Conservation (phyloP, 352 stramenopile genomes). For the Elongisporangium senticosum region DNA sequence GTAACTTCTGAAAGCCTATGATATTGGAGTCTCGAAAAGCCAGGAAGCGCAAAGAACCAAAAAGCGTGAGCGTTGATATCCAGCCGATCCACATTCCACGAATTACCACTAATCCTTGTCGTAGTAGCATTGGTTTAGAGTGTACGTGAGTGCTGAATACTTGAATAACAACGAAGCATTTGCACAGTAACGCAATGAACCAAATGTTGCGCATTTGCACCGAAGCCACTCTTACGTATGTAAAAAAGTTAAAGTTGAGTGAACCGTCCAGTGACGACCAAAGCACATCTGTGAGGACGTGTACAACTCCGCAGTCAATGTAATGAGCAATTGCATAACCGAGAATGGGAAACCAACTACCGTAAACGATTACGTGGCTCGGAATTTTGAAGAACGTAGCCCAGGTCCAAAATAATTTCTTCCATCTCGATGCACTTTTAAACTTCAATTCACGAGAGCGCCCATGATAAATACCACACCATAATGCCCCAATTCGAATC, state of each 20-base stretch:
- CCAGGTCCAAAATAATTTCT: not conserved
- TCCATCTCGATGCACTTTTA: not conserved
- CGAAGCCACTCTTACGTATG: constrained; percentile 21
- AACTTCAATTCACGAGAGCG: constrained; percentile 11
- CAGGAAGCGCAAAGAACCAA: too few species aligned
- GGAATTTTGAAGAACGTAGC: constrained; percentile 22
- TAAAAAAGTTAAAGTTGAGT: constrained; percentile 3
- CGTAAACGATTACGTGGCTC: constrained; percentile 29
- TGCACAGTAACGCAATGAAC: constrained; percentile 33
- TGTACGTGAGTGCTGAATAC: too few species aligned
- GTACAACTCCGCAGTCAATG: too few species aligned
- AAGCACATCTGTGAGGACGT: too few species aligned
- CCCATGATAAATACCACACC: constrained; percentile 13
- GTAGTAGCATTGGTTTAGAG: too few species aligned
- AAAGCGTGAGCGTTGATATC: too few species aligned
- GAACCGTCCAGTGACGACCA: too few species aligned
- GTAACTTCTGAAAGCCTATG: too few species aligned
- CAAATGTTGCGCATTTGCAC: constrained; percentile 46
- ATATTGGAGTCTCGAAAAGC: too few species aligned
- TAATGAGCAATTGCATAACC: not conserved
- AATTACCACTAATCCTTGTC: too few species aligned
- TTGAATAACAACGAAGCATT: constrained; percentile 7
- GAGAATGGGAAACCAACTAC: constrained; percentile 21
- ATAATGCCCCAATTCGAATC: constrained; percentile 25
- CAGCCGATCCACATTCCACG: too few species aligned